Evolutionary conservation across 345 rosid species (phyloP), one percentile per base, ranked within the genome.

Genomic region (Acer campestre): DNA sequence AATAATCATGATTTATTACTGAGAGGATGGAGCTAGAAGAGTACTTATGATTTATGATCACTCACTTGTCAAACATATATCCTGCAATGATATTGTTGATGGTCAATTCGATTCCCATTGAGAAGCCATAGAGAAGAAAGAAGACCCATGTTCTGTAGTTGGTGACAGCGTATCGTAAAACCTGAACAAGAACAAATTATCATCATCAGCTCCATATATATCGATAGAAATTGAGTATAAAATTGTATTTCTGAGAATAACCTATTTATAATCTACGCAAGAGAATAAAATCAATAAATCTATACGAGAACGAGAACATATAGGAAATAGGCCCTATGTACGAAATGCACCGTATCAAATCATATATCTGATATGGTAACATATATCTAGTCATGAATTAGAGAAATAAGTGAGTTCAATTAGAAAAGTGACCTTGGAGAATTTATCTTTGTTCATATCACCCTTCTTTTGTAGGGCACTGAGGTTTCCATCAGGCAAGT

Each of bases 61-160:
- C 63, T n/a, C 4, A 73, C 91, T 92, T 89, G 74, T 94, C 98
- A 20, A 73, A 92, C 86, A 94, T 92, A 78, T 89, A 92, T 59
- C 91, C 97, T 0, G 97, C 90, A 22, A 92, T 81, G 77, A 94
- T 88, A 77, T 94, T 91, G 70, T 94, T 95, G 11, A 86, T 90
- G 1, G 97, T 75, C 67, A 94, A 78, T 77, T 94, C 97, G 12
- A 94, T 94, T 35, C 98, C 97, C 97, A 94, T 91, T 31, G 97
- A 92, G 75, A 88, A 92, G 35, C 96, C 98, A 77, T 92, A 92
- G 44, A 94, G 91, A 20, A 94, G 89, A 76, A 89, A 92, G 78
- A 92, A 94, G 77, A 94, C 84, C 97, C 97, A 94, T 17, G 98
- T 94, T 80, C 98, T 86, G 48, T 92, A 94, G 84, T 94, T 94